A percentile compares a stretch with the other conserved stretches of the same genome.
phyloP scores from a whole-genome alignment of 345 rosid genomes.

The Corchorus olitorius region DNA sequence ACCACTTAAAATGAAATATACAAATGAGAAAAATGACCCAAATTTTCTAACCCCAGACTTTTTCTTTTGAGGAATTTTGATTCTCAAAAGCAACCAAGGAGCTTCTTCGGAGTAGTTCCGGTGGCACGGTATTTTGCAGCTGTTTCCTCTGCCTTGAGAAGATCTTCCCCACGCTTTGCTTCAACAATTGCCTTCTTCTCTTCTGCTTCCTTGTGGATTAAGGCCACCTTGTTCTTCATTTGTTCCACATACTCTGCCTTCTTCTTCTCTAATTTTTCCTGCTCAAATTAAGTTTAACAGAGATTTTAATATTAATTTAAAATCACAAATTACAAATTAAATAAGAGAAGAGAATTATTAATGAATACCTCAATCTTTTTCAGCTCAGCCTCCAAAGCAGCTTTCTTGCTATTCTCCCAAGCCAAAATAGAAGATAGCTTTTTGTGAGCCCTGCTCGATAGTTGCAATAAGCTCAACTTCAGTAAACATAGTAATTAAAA shows the following conservation, averaged over 20 bases:
- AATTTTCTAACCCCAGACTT: constrained; percentile 2
- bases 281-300: constrained; percentile 10
- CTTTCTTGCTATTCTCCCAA: constrained; percentile 76
- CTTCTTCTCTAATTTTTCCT: constrained; percentile 82
- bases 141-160: constrained; percentile 81
- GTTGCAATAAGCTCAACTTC: neutral
- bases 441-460: constrained; percentile 62
- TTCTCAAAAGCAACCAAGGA: constrained; percentile 49
- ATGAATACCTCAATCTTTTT: constrained; percentile 53
- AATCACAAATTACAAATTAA: neutral
- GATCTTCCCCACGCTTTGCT: constrained; percentile 82
- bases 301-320: neutral
- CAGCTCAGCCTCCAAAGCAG: constrained; percentile 62
- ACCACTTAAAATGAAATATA: constrained; percentile 25
- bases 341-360: neutral
- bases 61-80: neutral
- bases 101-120: constrained; percentile 73
- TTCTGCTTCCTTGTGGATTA: constrained; percentile 79
- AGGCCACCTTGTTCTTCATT: constrained; percentile 80
- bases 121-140: constrained; percentile 86
- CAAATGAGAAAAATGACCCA: constrained; percentile 23
- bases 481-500: neutral
- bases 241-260: constrained; percentile 75
- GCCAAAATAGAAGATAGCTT: constrained; percentile 51
- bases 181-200: constrained; percentile 75